Evolutionary conservation across 1,139 yeast genomes (phyloP), one percentile per base, ranked within the genome.

Genomic region (Spathaspora sp.): DNA sequence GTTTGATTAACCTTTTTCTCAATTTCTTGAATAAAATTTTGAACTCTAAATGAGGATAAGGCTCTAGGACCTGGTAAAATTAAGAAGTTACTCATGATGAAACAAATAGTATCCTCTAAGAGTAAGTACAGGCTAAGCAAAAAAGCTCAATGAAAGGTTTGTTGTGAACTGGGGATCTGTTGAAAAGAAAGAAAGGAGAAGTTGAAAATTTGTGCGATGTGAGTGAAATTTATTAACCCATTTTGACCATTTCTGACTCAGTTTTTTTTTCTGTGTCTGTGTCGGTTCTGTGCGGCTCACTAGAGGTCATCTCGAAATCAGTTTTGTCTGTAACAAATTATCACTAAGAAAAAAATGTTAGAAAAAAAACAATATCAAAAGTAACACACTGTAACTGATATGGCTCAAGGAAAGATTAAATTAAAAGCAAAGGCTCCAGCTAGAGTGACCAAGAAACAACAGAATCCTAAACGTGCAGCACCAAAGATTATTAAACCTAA

Each of bases 61-160:
- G 97, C 98, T 62, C 80, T 80, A 45, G 97, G 96, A 50, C 99
- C 99, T 44, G 96, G 86, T 55, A 89, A 75, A 56, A 86, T 77
- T 64, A 86, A 76, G 67, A 66, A 71, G 40, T 58, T 55, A 43
- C 56, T 56, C 56, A 50, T 52, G 24, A 2, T 27, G 31, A 11
- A 27, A 8, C 3, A 27, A 27, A 27, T 27, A 27, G 31, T 27
- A 27, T 27, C 31, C 31, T 27, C 31, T 27, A 27, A 10, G 11
- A 27, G n/a, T n/a, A 27, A 11, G 27, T n/a, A n/a, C 27, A 25
- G 9, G 27, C 27, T 27, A 27, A 11, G 31, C 11, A n/a, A 27
- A 11, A n/a, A 27, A 11, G 13, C 31, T 27, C 6, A 10, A 11
- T 25, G 31, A 5, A 10, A 10, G 27, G 27, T 25, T 25, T 27